Percentiles rank a stretch among this genome's conserved stretches.
Conservation (phyloP, 1,139 yeast species). For the Geotrichum macrosporum region DNA sequence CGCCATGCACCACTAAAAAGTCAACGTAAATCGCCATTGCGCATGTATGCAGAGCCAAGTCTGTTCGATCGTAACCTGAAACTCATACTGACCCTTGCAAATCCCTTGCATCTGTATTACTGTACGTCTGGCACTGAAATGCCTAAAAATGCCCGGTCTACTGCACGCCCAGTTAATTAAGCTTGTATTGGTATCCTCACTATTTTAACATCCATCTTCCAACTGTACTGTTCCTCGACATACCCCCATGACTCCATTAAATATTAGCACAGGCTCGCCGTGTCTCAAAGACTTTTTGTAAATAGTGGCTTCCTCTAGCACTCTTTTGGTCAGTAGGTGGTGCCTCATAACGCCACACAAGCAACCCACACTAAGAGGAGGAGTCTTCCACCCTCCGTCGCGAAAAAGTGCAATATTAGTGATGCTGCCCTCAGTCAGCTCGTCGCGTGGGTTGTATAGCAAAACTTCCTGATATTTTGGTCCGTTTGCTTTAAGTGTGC, state of each 20-base stretch:
- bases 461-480: conserved; percentile 59
- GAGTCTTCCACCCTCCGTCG: conserved; percentile 69
- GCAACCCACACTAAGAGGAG: conserved; percentile 71
- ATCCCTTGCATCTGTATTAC: too few species aligned
- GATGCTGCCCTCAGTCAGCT: conserved; percentile 78
- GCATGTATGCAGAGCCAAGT: too few species aligned
- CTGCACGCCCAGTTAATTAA: too few species aligned
- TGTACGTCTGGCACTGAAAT: too few species aligned
- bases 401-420: conserved; percentile 70
- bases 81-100: too few species aligned
- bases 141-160: too few species aligned
- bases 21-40: too few species aligned
- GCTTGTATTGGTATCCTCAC: too few species aligned
- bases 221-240: conserved; percentile 48
- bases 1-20: too few species aligned
- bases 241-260: conserved; percentile 83
- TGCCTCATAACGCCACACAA: conserved; percentile 80
- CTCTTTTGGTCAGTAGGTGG: conserved; percentile 52
- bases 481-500: conserved; percentile 35
- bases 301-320: conserved; percentile 55
- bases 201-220: too few species aligned
- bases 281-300: conserved; percentile 43
- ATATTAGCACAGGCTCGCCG: conserved; percentile 66
- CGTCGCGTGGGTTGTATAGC: conserved; percentile 55
- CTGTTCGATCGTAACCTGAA: too few species aligned